A percentile compares a stretch with the other conserved stretches of the same genome.
Evolutionary conservation across 331 rosid species (phyloP).

Genomic region (Malus hybrid): DNA sequence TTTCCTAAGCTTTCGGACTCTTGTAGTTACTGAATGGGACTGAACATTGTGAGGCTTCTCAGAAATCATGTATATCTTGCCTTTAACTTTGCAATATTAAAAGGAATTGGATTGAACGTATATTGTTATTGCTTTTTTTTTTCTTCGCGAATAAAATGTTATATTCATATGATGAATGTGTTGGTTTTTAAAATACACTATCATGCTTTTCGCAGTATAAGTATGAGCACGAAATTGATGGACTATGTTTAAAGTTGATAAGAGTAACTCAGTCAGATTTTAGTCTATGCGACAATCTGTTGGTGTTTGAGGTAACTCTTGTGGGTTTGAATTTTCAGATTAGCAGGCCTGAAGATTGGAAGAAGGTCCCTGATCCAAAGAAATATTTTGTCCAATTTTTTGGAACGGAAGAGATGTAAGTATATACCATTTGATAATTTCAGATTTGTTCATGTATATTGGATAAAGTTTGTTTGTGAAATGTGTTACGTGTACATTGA

Average conservation of each 20-base stretch:
- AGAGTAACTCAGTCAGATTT: neutral
- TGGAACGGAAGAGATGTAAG: slow-evolving; percentile 95
- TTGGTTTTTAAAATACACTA: neutral
- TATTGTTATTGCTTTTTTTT: neutral
- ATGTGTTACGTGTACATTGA: neutral
- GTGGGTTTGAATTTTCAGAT: slow-evolving; percentile 53
- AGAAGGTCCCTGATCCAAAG: slow-evolving; percentile 78
- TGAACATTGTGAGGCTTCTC: neutral
- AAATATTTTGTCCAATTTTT: slow-evolving; percentile 87
- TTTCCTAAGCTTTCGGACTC: neutral
- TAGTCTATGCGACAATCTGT: neutral
- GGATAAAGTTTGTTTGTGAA: neutral
- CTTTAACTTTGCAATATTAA: neutral
- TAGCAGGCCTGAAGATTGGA: slow-evolving; percentile 93
- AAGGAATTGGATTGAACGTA: neutral
- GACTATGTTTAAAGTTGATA: neutral
- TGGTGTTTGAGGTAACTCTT: slow-evolving; percentile 19
- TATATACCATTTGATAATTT: slow-evolving; percentile 15
- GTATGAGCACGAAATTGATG: neutral
- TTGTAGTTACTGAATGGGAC: neutral
- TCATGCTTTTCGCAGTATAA: neutral
- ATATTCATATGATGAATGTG: neutral
- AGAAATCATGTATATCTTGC: neutral
- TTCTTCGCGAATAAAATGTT: neutral
- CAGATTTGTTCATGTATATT: neutral